Base-by-base conservation (phyloP, 768 basidiomycete genomes). In the Mycena olivaceomarginata region DNA sequence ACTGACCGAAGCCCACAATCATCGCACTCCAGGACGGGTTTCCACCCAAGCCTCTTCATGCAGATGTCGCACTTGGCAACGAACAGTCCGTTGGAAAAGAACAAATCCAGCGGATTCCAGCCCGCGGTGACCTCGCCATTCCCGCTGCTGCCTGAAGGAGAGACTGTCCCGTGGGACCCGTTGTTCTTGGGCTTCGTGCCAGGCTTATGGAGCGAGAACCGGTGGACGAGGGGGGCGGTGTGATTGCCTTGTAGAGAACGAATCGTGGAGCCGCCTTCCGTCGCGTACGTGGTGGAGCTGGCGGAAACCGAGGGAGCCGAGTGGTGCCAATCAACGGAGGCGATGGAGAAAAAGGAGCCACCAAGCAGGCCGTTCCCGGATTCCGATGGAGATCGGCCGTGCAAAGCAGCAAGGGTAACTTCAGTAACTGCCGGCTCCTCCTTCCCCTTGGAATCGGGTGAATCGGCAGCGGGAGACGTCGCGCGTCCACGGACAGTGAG, bases 141-240 rank as follows among this genome's bases (percentile, higher is more conserved):
- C 76, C 84, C 67, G 76, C 79, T 68, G 64, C 81, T 83, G 13
- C 76, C 75, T 11, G 84, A 78, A 5, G 88, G 87, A 41, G 87
- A 85, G 5, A 84, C 79, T 31, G 82, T 84, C 6, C 88, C 86
- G 75, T 83, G 86, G 73, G 74, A 84, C 76, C 77, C 84, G 67
- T 76, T 80, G 62, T 86, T 81, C 79, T 87, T 89, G 68, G 92
- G 92, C 84, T 93, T 94, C 39, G 86, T 87, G 5, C 95, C 95
- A 16, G 96, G 96, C 83, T 94, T 96, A 80, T 97, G 89, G 43
- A 97, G 89, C 31, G 96, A 94, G 88, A 98, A 98, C 20, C 97
- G 94, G 83, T 97, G 97, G 4, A 96, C 89, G 67, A 93, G 88
- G 0, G 92, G 89, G 4, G 87, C 85, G 7, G 88, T 79, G 70